phyloP scores from a whole-genome alignment of 331 rosid species.

The Arachis monticola region DNA sequence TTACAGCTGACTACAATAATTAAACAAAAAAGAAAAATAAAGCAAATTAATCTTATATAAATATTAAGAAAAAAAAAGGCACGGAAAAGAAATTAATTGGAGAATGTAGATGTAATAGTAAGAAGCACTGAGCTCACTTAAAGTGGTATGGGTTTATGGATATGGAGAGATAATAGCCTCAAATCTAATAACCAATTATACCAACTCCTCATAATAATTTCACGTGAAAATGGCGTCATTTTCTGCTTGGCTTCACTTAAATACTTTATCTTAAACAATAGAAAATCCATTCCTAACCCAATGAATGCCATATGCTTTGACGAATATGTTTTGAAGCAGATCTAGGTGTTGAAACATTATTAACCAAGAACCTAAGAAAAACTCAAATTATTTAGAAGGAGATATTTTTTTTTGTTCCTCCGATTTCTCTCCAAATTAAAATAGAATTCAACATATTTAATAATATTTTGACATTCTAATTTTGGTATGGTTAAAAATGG shows the following conservation, averaged over 20 bases:
- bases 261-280: not conserved
- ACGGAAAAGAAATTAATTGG: conserved; percentile 14
- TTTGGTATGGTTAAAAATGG: too few species aligned
- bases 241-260: conserved; percentile 54
- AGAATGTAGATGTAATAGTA: not conserved
- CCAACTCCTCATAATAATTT: conserved; percentile 9
- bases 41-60: too few species aligned
- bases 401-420: too few species aligned
- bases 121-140: not conserved
- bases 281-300: conserved; percentile 30
- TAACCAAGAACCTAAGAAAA: too few species aligned
- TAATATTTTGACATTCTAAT: too few species aligned
- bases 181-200: conserved; percentile 6
- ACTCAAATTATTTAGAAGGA: too few species aligned
- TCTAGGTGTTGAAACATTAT: too few species aligned
- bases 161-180: conserved; percentile 13
- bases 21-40: too few species aligned
- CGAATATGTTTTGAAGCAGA: not conserved
- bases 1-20: too few species aligned
- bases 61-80: not conserved
- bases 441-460: too few species aligned
- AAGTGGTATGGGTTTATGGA: conserved; percentile 28
- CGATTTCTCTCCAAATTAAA: too few species aligned
- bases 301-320: conserved; percentile 18
- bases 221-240: conserved; percentile 53